Base-by-base conservation (phyloP, 2,329 filamentous ascomycete genomes). In the Aspergillus sp. region DNA sequence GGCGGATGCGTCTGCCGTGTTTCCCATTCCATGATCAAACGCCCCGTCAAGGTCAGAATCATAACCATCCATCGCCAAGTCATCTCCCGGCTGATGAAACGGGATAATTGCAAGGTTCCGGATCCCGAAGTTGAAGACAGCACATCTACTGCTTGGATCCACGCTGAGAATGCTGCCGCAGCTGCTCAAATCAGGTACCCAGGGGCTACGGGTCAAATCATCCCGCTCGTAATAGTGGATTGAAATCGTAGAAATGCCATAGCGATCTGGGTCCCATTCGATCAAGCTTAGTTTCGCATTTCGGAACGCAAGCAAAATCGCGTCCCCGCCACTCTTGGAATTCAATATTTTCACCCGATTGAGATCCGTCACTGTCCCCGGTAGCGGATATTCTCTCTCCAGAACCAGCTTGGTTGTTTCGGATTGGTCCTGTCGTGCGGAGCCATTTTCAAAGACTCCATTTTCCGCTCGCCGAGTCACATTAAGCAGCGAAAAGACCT, bases 151-250 rank as follows among this genome's bases (percentile, higher is more conserved):
- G 47, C 81, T 82, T 2, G 91, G 89, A 52, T 98, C 91, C 37
- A 89, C 84, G 30, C 81, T 82, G 49, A 98, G 68, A 49, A 83
- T 82, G 57, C 82, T 94, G 58, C 78, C 73, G 55, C 81, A 86
- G 41, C 82, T 75, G 54, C 75, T 77, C 50, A 93, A 65, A 34
- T 81, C 74, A 32, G 81, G 73, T 31, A 82, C 78, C 81, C 86
- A 95, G 0, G 89, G 88, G 41, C 77, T 82, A 33, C 81, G 78
- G 44, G 82, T 77, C 40, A 89, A 68, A 54, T 94, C 88, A 53
- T 95, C 88, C 57, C 91, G 84, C 60, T 98, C 91, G 63, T 96
- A 98, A 69, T 88, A 96, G 66, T 98, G 91, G 50, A 98, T 89
- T 32, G 89, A 96, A 42, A 91, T 76, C 33, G 89, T 96, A 48